phyloP scores from a whole-genome alignment of 2,329 filamentous ascomycete species.

The Colletotrichum eremochloae region DNA sequence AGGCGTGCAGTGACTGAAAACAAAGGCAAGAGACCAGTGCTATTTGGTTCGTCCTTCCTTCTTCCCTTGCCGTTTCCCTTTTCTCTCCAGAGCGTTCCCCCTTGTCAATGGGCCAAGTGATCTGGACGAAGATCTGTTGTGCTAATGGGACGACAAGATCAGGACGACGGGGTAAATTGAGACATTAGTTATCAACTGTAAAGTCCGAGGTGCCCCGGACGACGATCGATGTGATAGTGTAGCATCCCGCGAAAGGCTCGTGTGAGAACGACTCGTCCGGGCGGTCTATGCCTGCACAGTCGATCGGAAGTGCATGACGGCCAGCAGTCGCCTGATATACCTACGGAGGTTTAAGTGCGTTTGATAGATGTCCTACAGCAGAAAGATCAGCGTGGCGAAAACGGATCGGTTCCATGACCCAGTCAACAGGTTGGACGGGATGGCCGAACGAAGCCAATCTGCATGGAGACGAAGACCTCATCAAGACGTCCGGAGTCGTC shows the following conservation, averaged over 20 bases:
- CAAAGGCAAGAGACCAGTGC: background rate
- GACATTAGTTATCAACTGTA: conserved; percentile 7
- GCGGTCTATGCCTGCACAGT: background rate
- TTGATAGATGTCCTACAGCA: background rate
- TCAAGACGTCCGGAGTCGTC: background rate
- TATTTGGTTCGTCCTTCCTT: background rate
- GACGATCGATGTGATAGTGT: conserved; percentile 19
- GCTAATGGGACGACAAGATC: conserved; percentile 25
- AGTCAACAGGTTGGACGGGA: background rate
- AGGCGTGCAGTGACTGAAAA: background rate
- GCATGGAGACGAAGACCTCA: background rate
- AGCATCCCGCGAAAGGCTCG: conserved; percentile 10
- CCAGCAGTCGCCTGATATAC: conserved; percentile 10
- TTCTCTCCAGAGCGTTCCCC: background rate
- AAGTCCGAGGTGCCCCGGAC: conserved; percentile 7
- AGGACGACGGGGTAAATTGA: conserved; percentile 4
- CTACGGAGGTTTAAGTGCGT: conserved; percentile 7
- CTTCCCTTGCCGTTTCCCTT: background rate
- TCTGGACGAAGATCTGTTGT: background rate
- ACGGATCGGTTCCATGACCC: background rate
- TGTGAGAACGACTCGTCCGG: background rate
- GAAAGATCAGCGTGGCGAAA: background rate
- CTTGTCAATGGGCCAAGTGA: background rate
- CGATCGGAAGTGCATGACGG: conserved; percentile 1
- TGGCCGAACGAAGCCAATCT: conserved; percentile 4